Evolutionary conservation across 2,329 filamentous ascomycete species (phyloP).

Genomic region (Lachnellula occidentalis): DNA sequence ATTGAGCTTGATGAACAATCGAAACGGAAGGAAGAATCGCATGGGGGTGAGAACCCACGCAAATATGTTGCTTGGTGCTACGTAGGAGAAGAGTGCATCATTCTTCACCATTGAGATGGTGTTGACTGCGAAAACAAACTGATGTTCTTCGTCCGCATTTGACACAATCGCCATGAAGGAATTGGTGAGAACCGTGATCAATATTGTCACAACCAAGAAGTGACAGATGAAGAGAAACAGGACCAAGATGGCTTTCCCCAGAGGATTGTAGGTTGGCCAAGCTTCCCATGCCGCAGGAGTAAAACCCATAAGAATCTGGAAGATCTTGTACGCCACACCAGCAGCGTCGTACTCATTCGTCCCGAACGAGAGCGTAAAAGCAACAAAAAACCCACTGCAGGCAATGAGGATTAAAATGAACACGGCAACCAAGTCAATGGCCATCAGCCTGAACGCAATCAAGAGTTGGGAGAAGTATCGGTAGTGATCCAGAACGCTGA

Average conservation of each 20-base stretch:
- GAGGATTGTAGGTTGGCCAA: constrained; percentile 68
- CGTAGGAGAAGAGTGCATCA: constrained; percentile 91
- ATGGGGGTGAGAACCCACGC: constrained; percentile 85
- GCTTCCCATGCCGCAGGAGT: constrained; percentile 90
- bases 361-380: constrained; percentile 77
- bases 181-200: constrained; percentile 94
- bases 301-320: constrained; percentile 93
- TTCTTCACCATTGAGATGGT: constrained; percentile 98
- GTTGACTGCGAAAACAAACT: constrained; percentile 92
- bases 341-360: constrained; percentile 63
- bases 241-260: constrained; percentile 71
- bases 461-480: constrained; percentile 93
- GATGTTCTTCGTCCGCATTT: constrained; percentile 88
- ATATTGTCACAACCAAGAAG: constrained; percentile 88
- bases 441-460: constrained; percentile 93
- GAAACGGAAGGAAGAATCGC: constrained; percentile 73
- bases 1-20: constrained; percentile 78
- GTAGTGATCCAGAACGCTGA: constrained; percentile 90
- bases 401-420: constrained; percentile 78
- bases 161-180: constrained; percentile 94
- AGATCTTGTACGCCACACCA: constrained; percentile 81
- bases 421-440: constrained; percentile 78
- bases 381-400: constrained; percentile 93
- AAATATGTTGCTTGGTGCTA: constrained; percentile 85
- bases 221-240: constrained; percentile 92